Evolutionary conservation across 371 early-diverging fungal genomes (phyloP).

Genomic region (Rhizopus arrhizus): DNA sequence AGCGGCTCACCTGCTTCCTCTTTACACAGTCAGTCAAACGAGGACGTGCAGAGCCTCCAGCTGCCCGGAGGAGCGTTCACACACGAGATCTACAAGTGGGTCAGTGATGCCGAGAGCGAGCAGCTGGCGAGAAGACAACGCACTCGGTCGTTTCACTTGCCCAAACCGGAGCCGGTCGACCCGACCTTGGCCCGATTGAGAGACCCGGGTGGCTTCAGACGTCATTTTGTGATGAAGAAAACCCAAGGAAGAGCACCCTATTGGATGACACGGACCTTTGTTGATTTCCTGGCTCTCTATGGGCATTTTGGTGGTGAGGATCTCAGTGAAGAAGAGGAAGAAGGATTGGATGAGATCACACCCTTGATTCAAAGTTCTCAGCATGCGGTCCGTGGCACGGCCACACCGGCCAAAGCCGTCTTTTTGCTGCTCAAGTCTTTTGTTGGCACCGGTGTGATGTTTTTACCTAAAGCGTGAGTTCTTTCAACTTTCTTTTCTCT

Average conservation of each 20-base stretch:
- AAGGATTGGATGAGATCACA: slow-evolving; percentile 15
- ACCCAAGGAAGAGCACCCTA: slow-evolving; percentile 54
- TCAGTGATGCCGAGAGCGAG: slow-evolving; percentile 40
- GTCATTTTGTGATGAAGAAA: slow-evolving; percentile 74
- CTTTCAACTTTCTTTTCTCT: too few species aligned
- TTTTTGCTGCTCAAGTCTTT: slow-evolving; percentile 77
- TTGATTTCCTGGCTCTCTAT: slow-evolving; percentile 91
- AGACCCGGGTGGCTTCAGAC: slow-evolving; percentile 88
- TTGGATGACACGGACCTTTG: slow-evolving; percentile 82
- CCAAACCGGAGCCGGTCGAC: slow-evolving; percentile 32
- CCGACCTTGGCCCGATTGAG: slow-evolving; percentile 41
- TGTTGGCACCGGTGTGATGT: slow-evolving; percentile 81
- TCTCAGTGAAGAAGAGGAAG: slow-evolving; percentile 71
- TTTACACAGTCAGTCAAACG: slow-evolving; percentile 13
- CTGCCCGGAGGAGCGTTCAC: slow-evolving; percentile 54
- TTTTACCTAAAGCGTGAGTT: slow-evolving; percentile 71
- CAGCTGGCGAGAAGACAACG: slow-evolving; percentile 33
- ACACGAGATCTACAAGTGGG: slow-evolving; percentile 65
- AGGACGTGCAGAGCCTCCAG: slow-evolving; percentile 25
- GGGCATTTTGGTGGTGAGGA: slow-evolving; percentile 96
- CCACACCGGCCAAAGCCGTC: slow-evolving; percentile 71
- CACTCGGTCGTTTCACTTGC: slow-evolving; percentile 37
- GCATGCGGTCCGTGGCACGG: slow-evolving; percentile 63
- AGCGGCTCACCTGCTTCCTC: slow-evolving; percentile 17
- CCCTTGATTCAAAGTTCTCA: slow-evolving; percentile 53